Evolutionary conservation across 345 rosid species (phyloP).

Genomic region (Acer negundo): DNA sequence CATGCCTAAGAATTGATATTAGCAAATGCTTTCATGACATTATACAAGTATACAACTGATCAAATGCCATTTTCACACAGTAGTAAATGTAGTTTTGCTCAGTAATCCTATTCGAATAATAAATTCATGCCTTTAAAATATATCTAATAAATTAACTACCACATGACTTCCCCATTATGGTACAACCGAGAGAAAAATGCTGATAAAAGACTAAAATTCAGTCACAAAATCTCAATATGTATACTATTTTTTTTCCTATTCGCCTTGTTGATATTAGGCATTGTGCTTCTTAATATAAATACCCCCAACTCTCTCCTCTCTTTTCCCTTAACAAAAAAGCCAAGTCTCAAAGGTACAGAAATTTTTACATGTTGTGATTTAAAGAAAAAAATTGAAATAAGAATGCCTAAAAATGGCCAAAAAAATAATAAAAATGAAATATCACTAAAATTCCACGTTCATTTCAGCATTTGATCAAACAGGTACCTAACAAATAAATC

Average conservation of each 20-base stretch:
- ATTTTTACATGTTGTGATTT: background rate
- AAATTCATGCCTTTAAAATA: constrained; percentile 4
- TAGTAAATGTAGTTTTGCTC: background rate
- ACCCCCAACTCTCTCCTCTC: too few species aligned
- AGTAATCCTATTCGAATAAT: background rate
- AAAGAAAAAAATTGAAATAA: background rate
- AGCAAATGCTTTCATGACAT: constrained; percentile 7
- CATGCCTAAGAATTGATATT: background rate
- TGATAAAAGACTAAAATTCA: background rate
- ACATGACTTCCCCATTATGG: background rate
- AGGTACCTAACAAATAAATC: constrained; percentile 19
- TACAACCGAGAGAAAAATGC: background rate
- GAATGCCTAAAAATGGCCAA: background rate
- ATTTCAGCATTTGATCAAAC: constrained; percentile 40
- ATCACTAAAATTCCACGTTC: constrained; percentile 10
- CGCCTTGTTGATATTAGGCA: background rate
- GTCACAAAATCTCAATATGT: background rate
- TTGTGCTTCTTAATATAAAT: background rate
- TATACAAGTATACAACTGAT: background rate
- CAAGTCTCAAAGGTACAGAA: background rate
- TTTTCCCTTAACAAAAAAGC: background rate
- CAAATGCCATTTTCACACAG: background rate
- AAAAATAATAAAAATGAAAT: background rate
- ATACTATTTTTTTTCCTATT: background rate
- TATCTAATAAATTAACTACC: background rate